Conservation (phyloP, 192 early-diverging fungal species). For the Coemansia sp. region DNA sequence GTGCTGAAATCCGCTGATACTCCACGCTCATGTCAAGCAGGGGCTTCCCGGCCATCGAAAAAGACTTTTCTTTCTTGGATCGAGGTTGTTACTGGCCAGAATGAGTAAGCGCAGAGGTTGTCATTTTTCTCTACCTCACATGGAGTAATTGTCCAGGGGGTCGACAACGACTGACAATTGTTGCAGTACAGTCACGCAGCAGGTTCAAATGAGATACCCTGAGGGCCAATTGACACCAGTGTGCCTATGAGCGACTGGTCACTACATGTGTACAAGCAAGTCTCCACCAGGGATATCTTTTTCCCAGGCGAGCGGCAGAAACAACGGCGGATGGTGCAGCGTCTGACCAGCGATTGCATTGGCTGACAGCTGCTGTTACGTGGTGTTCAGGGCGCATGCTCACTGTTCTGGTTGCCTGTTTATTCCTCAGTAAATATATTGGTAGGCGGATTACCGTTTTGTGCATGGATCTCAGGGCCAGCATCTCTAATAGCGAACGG, state of each 20-base stretch:
- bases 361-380: background rate
- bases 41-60: background rate
- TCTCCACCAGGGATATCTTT: background rate
- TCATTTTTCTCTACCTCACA: background rate
- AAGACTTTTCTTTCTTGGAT: background rate
- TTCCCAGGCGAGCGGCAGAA: background rate
- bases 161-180: background rate
- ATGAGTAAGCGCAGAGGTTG: background rate
- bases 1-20: background rate
- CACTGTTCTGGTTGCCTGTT: background rate
- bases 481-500: background rate
- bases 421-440: background rate
- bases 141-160: background rate
- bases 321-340: background rate
- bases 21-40: background rate
- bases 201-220: background rate
- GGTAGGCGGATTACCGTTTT: background rate
- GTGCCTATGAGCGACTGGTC: background rate
- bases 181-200: background rate
- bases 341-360: background rate
- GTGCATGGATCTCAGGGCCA: background rate
- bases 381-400: background rate
- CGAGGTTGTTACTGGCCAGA: background rate
- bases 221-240: background rate
- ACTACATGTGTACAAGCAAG: background rate